Evolutionary conservation across 768 basidiomycete genomes (phyloP), one percentile per base, ranked within the genome.

Genomic region (Russula ochroleuca): DNA sequence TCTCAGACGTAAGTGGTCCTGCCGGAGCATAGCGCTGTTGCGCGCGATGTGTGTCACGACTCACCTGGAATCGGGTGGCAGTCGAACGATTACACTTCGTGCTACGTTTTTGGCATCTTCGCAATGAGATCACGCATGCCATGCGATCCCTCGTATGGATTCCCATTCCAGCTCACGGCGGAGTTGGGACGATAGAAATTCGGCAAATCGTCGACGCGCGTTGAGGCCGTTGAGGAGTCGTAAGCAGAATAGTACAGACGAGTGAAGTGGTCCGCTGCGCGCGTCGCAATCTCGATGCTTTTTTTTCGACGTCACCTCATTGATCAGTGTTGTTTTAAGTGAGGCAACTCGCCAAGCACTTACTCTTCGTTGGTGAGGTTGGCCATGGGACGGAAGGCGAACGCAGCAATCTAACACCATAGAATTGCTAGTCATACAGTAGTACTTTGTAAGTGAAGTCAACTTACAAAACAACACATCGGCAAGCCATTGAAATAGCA

Each of bases 1-100:
- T 11, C 55, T 23, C 28, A n/a, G 23, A 15, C 41, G 2, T 41
- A 23, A 52, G 57, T 19, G 10, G 17, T n/a, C 15, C 21, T 9
- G 17, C 9, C 5, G 37, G 21, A 19, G 38, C 11, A 33, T 11
- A 33, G 23, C 13, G 53, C 28, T 37, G n/a, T 38, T 23, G 21
- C 21, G n/a, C n/a, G 25, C n/a, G 7, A 53, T 8, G 21, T 43
- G n/a, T 10, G 21, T 37, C 8, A 35, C 10, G 25, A 67, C 75
- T 25, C 41, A 88, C 92, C 90, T 74, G 90, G 88, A 63, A 94
- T 91, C 40, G 92, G 88, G 73, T 94, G 92, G 69, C 92, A 94
- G 72, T 94, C 92, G 67, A 91, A 92, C 19, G 89, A 91, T 72
- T 90, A 87, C 21, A 94, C 81, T 63, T 94, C 92, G 69, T 94